These are phyloP conservation scores for Solanum habrochaites DNA, from an alignment of 257 asterid genomes.

Conservation along the genomic window DNA sequence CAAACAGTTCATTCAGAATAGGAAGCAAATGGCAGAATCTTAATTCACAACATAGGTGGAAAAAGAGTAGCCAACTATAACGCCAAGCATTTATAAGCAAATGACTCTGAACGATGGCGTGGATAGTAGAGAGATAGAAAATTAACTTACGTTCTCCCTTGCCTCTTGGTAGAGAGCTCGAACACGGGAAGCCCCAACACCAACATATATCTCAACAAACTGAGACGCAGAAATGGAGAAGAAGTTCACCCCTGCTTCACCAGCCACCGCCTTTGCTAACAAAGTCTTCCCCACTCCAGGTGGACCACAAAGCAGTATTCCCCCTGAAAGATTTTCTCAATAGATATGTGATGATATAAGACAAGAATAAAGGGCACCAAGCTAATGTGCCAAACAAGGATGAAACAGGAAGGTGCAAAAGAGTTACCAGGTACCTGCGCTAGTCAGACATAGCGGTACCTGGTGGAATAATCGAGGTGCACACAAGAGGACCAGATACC, in stretches of 20 bases:
- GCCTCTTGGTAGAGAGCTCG: constrained; percentile 98
- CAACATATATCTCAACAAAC: constrained; percentile 94
- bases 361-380: not conserved
- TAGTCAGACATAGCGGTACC: not conserved
- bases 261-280: constrained; percentile 96
- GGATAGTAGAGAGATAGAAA: not conserved
- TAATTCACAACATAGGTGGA: not conserved
- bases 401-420: not conserved
- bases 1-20: not conserved
- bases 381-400: not conserved
- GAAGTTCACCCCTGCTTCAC: constrained; percentile 98
- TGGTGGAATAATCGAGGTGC: not conserved
- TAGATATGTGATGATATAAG: not conserved
- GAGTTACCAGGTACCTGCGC: not conserved
- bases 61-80: not conserved
- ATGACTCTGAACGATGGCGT: not conserved
- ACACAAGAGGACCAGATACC: not conserved
- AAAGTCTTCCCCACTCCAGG: constrained; percentile 99
- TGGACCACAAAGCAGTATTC: constrained; percentile 97
- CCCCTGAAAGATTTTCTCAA: constrained; percentile 42
- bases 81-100: not conserved
- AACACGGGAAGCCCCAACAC: constrained; percentile 99
- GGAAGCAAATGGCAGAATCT: not conserved
- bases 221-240: constrained; percentile 98
- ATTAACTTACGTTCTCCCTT: constrained; percentile 61